Conservation (phyloP, 106 monocot genomes). For the Triglochin maritima region DNA sequence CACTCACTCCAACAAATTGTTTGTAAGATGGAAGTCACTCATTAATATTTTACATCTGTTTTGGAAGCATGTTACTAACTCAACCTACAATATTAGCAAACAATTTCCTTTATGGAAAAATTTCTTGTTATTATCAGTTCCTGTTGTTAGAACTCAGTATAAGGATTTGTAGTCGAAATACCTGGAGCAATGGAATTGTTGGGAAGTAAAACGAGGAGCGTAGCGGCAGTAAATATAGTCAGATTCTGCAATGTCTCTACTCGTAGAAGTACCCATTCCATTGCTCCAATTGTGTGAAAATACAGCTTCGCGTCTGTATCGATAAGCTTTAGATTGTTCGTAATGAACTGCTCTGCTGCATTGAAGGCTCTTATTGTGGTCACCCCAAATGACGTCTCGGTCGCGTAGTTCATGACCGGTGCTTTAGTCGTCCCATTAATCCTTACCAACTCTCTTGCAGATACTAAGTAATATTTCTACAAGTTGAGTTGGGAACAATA, state of each 20-base stretch:
- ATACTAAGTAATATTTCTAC: constrained; percentile 68
- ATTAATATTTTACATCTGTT: no score
- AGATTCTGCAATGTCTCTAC: constrained; percentile 61
- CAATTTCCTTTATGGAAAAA: no score
- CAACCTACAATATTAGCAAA: no score
- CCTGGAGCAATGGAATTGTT: constrained; percentile 47
- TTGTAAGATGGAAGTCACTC: no score
- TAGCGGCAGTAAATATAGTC: constrained; percentile 43
- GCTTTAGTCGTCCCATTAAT: constrained; percentile 95
- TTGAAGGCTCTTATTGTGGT: constrained; percentile 64
- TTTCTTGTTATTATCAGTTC: no score
- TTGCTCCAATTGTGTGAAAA: constrained; percentile 52
- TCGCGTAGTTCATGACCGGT: constrained; percentile 57
- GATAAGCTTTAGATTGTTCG: constrained; percentile 45
- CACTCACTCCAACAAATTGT: no score
- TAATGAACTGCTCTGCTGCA: constrained; percentile 34
- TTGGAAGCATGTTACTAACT: no score
- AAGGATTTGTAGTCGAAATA: constrained; percentile 1
- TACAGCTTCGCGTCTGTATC: constrained; percentile 64
- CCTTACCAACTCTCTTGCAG: constrained; percentile 75
- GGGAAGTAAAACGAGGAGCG: constrained; percentile 50
- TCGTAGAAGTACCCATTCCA: constrained; percentile 72
- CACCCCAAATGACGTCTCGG: constrained; percentile 63
- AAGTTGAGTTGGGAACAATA: background rate
- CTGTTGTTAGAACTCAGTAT: no score